Conservation (phyloP, 2,329 filamentous ascomycete genomes). For the Monilinia laxa region DNA sequence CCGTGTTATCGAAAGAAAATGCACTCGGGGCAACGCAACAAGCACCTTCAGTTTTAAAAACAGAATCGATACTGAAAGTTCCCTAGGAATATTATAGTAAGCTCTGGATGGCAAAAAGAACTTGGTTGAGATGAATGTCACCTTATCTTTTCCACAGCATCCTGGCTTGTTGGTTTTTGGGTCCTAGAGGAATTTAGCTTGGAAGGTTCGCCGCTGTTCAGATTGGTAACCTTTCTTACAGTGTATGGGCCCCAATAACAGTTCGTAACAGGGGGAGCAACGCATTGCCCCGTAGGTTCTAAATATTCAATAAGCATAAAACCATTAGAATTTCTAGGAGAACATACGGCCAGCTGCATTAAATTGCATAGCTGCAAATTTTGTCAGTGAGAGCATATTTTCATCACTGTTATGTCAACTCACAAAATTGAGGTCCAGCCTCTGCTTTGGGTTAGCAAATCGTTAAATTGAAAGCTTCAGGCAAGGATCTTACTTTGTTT, state of each 20-base stretch:
- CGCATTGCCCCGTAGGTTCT: slow-evolving; percentile 14
- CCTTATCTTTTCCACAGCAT: slow-evolving; percentile 15
- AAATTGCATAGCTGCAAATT: slow-evolving; percentile 3
- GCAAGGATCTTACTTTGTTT: slow-evolving; percentile 10
- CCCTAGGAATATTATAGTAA: neutral
- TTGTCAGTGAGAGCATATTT: neutral
- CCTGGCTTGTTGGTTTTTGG: neutral
- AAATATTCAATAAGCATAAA: neutral
- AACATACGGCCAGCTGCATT: slow-evolving; percentile 11
- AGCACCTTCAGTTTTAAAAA: slow-evolving; percentile 1
- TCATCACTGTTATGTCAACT: neutral
- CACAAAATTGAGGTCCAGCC: slow-evolving; percentile 14
- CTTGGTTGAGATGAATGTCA: neutral
- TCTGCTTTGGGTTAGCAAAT: slow-evolving; percentile 1
- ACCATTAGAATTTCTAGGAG: no score
- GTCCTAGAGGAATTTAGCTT: neutral
- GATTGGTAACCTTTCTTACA: neutral
- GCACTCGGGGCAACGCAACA: slow-evolving; percentile 14
- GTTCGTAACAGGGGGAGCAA: slow-evolving; percentile 6
- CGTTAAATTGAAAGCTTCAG: neutral
- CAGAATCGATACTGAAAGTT: neutral
- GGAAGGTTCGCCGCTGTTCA: no score
- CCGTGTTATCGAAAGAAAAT: neutral
- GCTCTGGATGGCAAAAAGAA: neutral
- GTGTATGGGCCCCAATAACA: slow-evolving; percentile 19